Evolutionary conservation across 768 basidiomycete genomes (phyloP).

Genomic region (Leucosporidium scottii): DNA sequence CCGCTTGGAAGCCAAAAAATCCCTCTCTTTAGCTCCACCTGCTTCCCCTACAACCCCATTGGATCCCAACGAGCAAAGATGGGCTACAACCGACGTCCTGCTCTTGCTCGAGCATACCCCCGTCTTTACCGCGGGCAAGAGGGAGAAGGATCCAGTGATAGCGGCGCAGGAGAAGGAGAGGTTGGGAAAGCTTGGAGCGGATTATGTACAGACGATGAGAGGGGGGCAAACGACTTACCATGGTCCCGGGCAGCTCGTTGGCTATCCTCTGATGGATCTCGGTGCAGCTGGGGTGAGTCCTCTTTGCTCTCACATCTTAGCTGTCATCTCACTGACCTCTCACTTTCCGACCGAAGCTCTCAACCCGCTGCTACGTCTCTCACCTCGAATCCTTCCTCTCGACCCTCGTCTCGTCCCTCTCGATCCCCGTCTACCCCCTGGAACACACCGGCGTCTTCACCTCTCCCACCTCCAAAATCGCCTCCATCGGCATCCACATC

Average conservation of each 20-base stretch:
- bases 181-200: conserved; percentile 71
- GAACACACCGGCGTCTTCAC: conserved; percentile 80
- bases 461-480: conserved; percentile 71
- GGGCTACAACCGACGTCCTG: conserved; percentile 47
- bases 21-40: not conserved
- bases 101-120: conserved; percentile 84
- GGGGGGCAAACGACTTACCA: conserved; percentile 96
- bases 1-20: conserved; percentile 15
- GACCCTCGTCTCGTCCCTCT: conserved; percentile 48
- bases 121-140: conserved; percentile 88
- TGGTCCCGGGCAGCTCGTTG: conserved; percentile 93
- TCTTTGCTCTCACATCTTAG: too few relatives aligned
- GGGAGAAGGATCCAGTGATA: conserved; percentile 54
- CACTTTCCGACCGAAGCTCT: conserved; percentile 12
- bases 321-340: too few relatives aligned
- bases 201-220: conserved; percentile 70
- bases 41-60: not conserved
- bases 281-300: conserved; percentile 62
- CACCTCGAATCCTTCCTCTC: conserved; percentile 67
- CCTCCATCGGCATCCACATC: conserved; percentile 93
- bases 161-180: conserved; percentile 49
- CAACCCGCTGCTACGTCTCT: conserved; percentile 76
- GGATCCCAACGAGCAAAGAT: conserved; percentile 43
- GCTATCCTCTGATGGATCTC: conserved; percentile 87
- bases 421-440: conserved; percentile 28